These are phyloP conservation scores for Colletotrichum eleusines DNA, from an alignment of 2,329 filamentous ascomycete species.

Conservation along the genomic window DNA sequence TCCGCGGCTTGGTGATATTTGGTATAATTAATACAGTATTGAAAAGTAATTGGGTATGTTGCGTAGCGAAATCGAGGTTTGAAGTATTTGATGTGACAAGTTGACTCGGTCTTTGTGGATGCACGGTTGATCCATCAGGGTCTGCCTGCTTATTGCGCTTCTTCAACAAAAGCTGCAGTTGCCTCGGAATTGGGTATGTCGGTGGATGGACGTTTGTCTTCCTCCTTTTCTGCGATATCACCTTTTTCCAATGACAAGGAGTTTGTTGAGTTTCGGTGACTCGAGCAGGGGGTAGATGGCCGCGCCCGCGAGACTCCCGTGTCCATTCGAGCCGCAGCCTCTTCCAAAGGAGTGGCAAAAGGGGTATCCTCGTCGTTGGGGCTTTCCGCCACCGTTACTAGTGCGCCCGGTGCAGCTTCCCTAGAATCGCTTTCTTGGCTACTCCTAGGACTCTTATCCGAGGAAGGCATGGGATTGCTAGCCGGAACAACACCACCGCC, in stretches of 20 bases:
- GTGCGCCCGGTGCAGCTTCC: not conserved
- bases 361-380: not conserved
- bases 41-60: constrained; percentile 30
- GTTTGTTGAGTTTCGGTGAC: constrained; percentile 16
- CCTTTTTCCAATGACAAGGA: constrained; percentile 8
- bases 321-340: not conserved
- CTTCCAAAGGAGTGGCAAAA: constrained; percentile 13
- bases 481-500: constrained; percentile 90
- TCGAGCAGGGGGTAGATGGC: constrained; percentile 27
- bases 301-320: constrained; percentile 1
- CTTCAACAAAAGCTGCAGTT: not conserved
- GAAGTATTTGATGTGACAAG: not conserved
- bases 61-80: not conserved
- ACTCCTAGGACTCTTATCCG: constrained; percentile 39
- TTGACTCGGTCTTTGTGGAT: not conserved
- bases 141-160: too few species aligned
- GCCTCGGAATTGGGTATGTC: constrained; percentile 16
- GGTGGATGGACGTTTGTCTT: constrained; percentile 28
- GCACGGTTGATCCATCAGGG: not conserved
- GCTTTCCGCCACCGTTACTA: not conserved
- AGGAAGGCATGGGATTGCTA: constrained; percentile 46
- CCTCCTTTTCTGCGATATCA: constrained; percentile 6
- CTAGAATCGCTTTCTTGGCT: constrained; percentile 39
- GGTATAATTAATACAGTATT: constrained; percentile 38
- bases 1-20: constrained; percentile 4